Evolutionary conservation across 2,329 filamentous ascomycete species (phyloP).

Genomic region (Trichoderma sp.): DNA sequence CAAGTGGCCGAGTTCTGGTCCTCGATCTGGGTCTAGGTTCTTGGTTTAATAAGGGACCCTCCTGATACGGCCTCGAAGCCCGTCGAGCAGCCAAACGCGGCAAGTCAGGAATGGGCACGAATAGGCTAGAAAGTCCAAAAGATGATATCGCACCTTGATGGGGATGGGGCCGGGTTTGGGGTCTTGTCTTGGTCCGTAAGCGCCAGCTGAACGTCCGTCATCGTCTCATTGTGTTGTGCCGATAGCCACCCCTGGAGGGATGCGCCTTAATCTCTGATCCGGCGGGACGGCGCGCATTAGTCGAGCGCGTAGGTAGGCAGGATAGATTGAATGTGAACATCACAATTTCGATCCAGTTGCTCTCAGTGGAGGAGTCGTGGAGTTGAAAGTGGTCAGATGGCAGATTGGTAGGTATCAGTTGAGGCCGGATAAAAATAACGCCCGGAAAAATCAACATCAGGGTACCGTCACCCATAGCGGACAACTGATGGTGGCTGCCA

Average conservation of each 20-base stretch:
- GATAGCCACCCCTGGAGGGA: neutral
- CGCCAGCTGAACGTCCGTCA: slow-evolving; percentile 13
- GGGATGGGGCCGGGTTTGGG: neutral
- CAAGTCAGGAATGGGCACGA: neutral
- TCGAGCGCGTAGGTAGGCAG: slow-evolving; percentile 9
- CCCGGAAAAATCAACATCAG: neutral
- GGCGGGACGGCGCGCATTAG: slow-evolving; percentile 15
- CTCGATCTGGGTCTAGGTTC: neutral
- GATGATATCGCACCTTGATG: neutral
- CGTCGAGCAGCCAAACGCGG: slow-evolving; percentile 4
- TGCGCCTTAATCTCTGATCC: slow-evolving; percentile 14
- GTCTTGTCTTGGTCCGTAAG: neutral
- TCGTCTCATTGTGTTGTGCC: slow-evolving; percentile 6
- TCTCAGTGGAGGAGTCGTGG: neutral
- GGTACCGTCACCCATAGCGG: neutral
- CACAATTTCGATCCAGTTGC: neutral
- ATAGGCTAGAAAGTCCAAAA: neutral
- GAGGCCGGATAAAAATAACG: neutral
- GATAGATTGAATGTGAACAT: neutral
- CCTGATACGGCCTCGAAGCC: slow-evolving; percentile 1
- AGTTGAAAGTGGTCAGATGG: neutral
- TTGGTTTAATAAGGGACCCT: neutral
- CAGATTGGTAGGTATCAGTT: neutral
- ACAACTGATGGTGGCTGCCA: slow-evolving; percentile 2
- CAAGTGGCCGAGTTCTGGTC: slow-evolving; percentile 13